phyloP scores from a whole-genome alignment of 176 grass and related monocot genomes.

The Thinopyrum elongatum region DNA sequence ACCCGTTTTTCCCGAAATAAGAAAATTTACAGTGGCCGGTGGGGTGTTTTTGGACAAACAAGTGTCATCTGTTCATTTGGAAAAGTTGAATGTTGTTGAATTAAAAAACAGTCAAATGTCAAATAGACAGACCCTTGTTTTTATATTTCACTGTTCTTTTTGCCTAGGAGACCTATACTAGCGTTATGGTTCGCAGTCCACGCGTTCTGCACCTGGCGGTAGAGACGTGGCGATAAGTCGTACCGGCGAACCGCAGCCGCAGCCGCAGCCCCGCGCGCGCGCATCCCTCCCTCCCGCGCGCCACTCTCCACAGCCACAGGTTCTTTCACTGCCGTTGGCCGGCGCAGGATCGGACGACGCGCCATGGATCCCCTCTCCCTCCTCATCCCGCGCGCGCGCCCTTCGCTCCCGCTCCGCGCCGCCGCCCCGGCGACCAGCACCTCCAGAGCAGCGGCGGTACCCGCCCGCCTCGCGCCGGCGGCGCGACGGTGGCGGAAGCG shows the following conservation, averaged over 20 bases:
- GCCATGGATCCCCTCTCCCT: conserved; percentile 34
- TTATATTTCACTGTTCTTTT: too few relatives aligned
- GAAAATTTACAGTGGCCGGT: too few relatives aligned
- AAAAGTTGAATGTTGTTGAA: too few relatives aligned
- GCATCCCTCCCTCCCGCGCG: not conserved
- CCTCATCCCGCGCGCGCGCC: not conserved
- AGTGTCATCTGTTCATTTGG: too few relatives aligned
- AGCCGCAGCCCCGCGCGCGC: not conserved
- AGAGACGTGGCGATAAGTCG: not conserved
- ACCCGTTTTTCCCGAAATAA: too few relatives aligned
- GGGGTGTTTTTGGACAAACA: too few relatives aligned
- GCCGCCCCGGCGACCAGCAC: not conserved
- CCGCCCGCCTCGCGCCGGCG: too few relatives aligned
- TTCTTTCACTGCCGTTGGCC: not conserved
- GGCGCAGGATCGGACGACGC: not conserved
- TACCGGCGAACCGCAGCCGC: conserved; percentile 1
- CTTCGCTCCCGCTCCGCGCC: not conserved
- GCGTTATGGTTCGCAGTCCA: too few relatives aligned
- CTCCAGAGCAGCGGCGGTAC: not conserved
- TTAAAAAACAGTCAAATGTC: too few relatives aligned
- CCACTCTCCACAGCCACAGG: not conserved
- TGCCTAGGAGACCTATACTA: too few relatives aligned
- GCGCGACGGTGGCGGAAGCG: not conserved
- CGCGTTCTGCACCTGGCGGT: not conserved
- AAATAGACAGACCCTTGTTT: too few relatives aligned